Conservation (phyloP, 116 monocot species). For the Posidonia oceanica region DNA sequence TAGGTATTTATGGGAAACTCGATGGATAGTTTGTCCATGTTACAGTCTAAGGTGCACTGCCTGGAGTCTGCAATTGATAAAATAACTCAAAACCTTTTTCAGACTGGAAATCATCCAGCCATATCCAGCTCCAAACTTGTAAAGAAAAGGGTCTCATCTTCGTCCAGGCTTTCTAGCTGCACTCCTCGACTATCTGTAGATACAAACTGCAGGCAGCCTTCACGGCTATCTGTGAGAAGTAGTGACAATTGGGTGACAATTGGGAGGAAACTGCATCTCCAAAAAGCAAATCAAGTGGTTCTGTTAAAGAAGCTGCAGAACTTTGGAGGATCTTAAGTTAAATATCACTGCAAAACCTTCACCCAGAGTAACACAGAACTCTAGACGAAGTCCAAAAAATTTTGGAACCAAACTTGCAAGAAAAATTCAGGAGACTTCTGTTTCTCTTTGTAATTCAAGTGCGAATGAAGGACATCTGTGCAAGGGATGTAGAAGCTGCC, state of each 20-base stretch:
- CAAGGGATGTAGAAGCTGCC: conserved; percentile 63
- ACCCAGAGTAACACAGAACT: conserved; percentile 10
- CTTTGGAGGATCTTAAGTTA: conserved; percentile 26
- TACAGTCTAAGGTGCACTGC: conserved; percentile 61
- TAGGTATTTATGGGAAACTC: conserved; percentile 70
- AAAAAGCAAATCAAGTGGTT: conserved; percentile 30
- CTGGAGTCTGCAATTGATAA: conserved; percentile 57
- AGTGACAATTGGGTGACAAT: no score
- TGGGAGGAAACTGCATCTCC: conserved; percentile 29
- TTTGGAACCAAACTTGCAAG: conserved; percentile 10
- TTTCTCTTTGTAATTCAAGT: conserved; percentile 11
- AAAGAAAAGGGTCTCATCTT: conserved; percentile 26
- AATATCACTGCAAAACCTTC: conserved; percentile 20
- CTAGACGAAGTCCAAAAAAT: conserved; percentile 17
- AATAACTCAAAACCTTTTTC: conserved; percentile 23
- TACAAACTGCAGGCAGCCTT: conserved; percentile 26
- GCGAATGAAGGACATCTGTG: conserved; percentile 26
- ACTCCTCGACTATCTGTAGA: conserved; percentile 52
- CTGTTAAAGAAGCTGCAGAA: conserved; percentile 25
- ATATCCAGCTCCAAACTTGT: neutral
- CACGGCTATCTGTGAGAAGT: conserved; percentile 25
- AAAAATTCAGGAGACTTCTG: conserved; percentile 13
- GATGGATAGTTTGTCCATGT: conserved; percentile 40
- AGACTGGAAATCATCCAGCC: conserved; percentile 22
- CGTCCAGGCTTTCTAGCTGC: conserved; percentile 46